Base-by-base conservation (phyloP, 805 yeast genomes). In the Danielia reshetovae region DNA sequence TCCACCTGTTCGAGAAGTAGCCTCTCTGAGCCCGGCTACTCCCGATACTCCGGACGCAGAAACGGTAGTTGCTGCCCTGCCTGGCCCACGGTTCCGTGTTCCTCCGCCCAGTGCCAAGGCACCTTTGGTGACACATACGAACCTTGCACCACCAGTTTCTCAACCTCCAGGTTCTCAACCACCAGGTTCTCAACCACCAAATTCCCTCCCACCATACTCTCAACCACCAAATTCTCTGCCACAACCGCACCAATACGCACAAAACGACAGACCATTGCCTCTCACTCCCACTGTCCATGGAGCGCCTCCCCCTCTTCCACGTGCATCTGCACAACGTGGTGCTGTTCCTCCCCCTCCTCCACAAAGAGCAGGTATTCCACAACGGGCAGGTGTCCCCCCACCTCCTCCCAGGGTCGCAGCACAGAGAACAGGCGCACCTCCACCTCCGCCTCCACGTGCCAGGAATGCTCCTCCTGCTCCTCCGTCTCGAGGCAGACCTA, bases 101-200 rank as follows among this genome's bases (percentile, higher is more conserved):
- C 70, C 71, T 11, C 70, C 69, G 15, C 42, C 55, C 25, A 47
- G 45, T 30, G 60, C 62, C 2, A 36, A 46, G 5, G 52, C 59
- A 4, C 68, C 68, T 7, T 52, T 57, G 9, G 57, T 57, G 2
- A 34, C 38, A 11, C 49, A 49, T 35, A 27, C 57, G 9, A 38
- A 32, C 30, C 32, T 47, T 9, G 43, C 49, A 9, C 52, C 55
- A 2, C 53, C 54, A 2, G 13, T 42, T 19, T 14, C 24, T n/a
- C 27, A 6, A 12, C 15, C 31, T 18, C 31, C 24, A 18, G 24
- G 18, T 6, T 12, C 22, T 6, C 31, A 28, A 13, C 8, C 17
- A 12, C 18, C 17, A 7, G n/a, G 8, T 9, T 13, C 32, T 16
- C 17, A 39, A 28, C 24, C 32, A 14, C 40, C 18, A 22, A 22